Conservation (phyloP, 768 basidiomycete genomes). For the Hygrocybe punicea region DNA sequence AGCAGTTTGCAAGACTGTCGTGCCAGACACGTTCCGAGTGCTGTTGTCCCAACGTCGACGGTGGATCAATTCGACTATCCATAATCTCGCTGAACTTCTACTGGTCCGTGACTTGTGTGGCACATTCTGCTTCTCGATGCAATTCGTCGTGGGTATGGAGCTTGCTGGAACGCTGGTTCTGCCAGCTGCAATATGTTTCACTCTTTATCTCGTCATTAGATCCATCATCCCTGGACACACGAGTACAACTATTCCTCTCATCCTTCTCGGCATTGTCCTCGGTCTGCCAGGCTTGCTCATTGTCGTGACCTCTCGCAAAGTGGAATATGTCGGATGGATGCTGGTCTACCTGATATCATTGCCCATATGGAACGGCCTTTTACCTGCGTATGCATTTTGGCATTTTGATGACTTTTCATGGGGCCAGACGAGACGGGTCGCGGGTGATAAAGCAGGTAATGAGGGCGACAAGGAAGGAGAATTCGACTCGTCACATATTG, state of each 20-base stretch:
- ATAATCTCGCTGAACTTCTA: conserved; percentile 93
- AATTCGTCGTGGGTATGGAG: conserved; percentile 99
- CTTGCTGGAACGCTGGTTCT: conserved; percentile 93
- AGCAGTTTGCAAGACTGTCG: conserved; percentile 98
- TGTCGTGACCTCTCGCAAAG: conserved; percentile 90
- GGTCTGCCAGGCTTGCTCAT: conserved; percentile 95
- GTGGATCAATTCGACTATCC: conserved; percentile 99
- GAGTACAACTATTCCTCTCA: conserved; percentile 83
- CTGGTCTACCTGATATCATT: conserved; percentile 86
- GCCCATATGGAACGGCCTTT: conserved; percentile 95
- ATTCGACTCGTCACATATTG: conserved; percentile 94
- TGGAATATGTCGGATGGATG: conserved; percentile 98
- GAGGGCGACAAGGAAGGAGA: conserved; percentile 93
- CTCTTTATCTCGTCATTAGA: conserved; percentile 85
- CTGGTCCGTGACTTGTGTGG: conserved; percentile 98
- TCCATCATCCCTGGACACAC: conserved; percentile 79
- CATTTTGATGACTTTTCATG: conserved; percentile 98
- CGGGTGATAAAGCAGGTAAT: conserved; percentile 63
- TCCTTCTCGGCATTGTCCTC: conserved; percentile 89
- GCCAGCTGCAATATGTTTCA: conserved; percentile 97
- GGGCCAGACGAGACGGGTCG: conserved; percentile 88
- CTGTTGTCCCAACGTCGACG: conserved; percentile 94
- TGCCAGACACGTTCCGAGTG: conserved; percentile 93
- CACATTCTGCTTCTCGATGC: conserved; percentile 99
- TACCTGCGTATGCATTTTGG: conserved; percentile 97